These are phyloP conservation scores for Phytophthora vignae DNA, from an alignment of 352 stramenopile genomes.

Conservation along the genomic window DNA sequence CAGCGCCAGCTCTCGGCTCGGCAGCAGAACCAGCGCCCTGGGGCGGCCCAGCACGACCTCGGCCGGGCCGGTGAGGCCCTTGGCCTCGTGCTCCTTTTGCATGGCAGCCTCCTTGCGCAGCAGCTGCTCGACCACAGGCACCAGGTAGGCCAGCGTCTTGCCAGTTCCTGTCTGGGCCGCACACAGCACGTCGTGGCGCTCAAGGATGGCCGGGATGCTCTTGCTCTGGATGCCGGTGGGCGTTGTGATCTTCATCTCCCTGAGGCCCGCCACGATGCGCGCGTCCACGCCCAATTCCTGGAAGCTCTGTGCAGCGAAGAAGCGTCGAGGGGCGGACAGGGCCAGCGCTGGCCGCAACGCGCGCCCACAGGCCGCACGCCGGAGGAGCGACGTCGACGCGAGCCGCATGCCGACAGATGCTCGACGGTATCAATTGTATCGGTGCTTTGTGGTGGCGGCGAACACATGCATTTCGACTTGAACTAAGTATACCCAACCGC, in stretches of 20 bases:
- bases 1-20: constrained; percentile 72
- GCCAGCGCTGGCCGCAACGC: constrained; percentile 2
- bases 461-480: too few relatives aligned
- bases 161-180: constrained; percentile 71
- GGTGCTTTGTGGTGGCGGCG: background rate
- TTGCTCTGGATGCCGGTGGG: constrained; percentile 69
- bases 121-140: constrained; percentile 63
- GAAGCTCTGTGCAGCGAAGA: constrained; percentile 38
- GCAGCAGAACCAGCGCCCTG: constrained; percentile 63
- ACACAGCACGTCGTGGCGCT: constrained; percentile 65
- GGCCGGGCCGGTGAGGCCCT: background rate
- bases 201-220: constrained; percentile 56
- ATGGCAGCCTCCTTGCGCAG: constrained; percentile 49
- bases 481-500: too few relatives aligned
- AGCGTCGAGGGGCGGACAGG: background rate
- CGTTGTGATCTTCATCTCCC: constrained; percentile 55
- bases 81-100: constrained; percentile 21
- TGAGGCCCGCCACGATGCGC: constrained; percentile 48
- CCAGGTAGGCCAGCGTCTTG: constrained; percentile 76
- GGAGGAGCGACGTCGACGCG: constrained; percentile 10
- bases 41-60: constrained; percentile 45
- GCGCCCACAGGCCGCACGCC: constrained; percentile 1
- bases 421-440: background rate
- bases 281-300: constrained; percentile 49
- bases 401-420: constrained; percentile 2